Conservation (phyloP, 257 asterid genomes). For the Plantago major region DNA sequence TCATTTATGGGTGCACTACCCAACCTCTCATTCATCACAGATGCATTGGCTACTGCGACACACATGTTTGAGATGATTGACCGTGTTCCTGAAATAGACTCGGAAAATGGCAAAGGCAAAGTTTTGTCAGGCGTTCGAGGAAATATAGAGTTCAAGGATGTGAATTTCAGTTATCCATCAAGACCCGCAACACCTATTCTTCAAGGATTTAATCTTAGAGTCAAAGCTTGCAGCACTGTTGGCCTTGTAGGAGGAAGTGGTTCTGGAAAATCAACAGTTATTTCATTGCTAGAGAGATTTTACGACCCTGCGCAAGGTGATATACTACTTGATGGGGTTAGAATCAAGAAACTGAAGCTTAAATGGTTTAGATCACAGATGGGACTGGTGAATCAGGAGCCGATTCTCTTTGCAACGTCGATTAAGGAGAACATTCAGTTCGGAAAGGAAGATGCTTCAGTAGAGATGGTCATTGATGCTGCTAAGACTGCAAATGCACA, state of each 20-base stretch:
- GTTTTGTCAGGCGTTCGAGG: constrained; percentile 40
- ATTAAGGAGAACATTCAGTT: constrained; percentile 63
- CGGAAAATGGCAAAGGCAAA: constrained; percentile 39
- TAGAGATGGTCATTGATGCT: constrained; percentile 41
- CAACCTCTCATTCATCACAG: constrained; percentile 51
- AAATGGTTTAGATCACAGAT: constrained; percentile 76
- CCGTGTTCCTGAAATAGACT: constrained; percentile 46
- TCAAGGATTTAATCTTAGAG: constrained; percentile 45
- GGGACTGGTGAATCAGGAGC: constrained; percentile 77
- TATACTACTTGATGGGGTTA: constrained; percentile 54
- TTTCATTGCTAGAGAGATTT: constrained; percentile 64
- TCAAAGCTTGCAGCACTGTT: constrained; percentile 51
- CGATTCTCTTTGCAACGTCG: constrained; percentile 65
- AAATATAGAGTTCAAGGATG: constrained; percentile 61
- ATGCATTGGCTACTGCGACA: constrained; percentile 46
- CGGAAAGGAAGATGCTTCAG: constrained; percentile 63
- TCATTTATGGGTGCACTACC: constrained; percentile 68
- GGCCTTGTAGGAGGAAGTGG: constrained; percentile 87
- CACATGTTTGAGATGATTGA: constrained; percentile 53
- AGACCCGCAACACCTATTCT: constrained; percentile 47
- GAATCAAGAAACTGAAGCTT: constrained; percentile 43
- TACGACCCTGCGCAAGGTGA: constrained; percentile 66
- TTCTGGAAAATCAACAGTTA: constrained; percentile 66
- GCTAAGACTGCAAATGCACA: constrained; percentile 77
- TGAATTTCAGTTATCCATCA: constrained; percentile 65